Conservation (phyloP, 306 rosid genomes). For the Quercus dentata region DNA sequence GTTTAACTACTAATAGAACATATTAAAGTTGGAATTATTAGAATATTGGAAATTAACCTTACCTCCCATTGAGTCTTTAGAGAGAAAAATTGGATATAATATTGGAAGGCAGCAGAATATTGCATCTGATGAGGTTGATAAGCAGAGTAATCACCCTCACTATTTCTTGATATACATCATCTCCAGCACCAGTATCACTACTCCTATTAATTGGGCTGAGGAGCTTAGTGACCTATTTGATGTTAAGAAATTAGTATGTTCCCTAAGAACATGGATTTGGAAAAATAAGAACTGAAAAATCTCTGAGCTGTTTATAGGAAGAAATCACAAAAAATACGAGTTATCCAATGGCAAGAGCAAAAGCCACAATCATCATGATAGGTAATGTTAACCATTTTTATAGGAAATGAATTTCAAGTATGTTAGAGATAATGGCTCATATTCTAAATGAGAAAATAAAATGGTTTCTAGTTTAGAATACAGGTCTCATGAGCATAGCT, state of each 20-base stretch:
- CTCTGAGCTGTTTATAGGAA: neutral
- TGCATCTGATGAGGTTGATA: neutral
- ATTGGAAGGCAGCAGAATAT: neutral
- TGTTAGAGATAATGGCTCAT: neutral
- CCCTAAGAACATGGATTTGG: neutral
- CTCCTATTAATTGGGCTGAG: neutral
- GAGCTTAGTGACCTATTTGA: neutral
- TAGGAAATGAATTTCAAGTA: neutral
- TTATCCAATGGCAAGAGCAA: neutral
- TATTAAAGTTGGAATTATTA: neutral
- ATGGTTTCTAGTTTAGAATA: no score
- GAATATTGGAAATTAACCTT: neutral
- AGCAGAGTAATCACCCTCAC: neutral
- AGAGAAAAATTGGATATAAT: neutral
- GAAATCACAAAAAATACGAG: neutral
- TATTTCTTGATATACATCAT: neutral
- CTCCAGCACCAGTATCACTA: neutral
- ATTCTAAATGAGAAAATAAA: no score
- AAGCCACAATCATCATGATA: neutral
- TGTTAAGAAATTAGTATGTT: neutral
- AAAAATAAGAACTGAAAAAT: neutral
- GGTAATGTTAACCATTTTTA: neutral
- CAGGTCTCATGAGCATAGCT: no score
- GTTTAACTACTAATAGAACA: neutral
- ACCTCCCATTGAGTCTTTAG: neutral